Evolutionary conservation across 495 filamentous ascomycete genomes (phyloP), one percentile per base, ranked within the genome.

Genomic region (Xylaria venustula): DNA sequence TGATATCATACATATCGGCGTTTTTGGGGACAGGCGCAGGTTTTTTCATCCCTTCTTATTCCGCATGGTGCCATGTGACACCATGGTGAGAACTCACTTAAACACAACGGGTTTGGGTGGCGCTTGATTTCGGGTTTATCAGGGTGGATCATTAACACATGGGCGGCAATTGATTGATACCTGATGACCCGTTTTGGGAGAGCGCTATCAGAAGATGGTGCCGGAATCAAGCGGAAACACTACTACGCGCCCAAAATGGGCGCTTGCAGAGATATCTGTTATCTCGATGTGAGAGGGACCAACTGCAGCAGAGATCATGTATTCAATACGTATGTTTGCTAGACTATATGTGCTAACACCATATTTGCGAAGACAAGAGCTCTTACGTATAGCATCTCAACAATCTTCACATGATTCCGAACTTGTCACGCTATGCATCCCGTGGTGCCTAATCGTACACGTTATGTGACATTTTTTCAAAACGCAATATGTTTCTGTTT

Each of bases 101-200:
- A 17, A 26, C 17, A 37, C 47, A 44, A 60, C 23, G 36, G 51
- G 40, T 19, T n/a, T 14, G 57, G 57, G 17, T 50, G 47, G 46
- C 37, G 50, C 23, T 20, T 25, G 44, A 23, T 44, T 62, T 11
- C 20, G 11, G 26, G 32, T 56, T 50, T 54, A 30, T 34, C 11
- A 12, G 19, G n/a, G 41, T 42, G 49, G 58, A 57, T 50, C 52
- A 26, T 36, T 19, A n/a, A 42, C 36, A 60, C 37, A 36, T 56
- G 44, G 45, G 42, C 50, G 60, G 44, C 41, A 54, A 45, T 47
- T 53, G 50, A 54, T 61, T 61, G 26, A 54, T 46, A 61, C 58
- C 49, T 61, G 58, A 61, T 48, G 58, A 61, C 41, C 57, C 46
- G 22, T 28, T 25, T 52, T 37, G 47, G 25, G 48, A 45, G 11